Base-by-base conservation (phyloP, 345 rosid species). In the Garcia nutans region DNA sequence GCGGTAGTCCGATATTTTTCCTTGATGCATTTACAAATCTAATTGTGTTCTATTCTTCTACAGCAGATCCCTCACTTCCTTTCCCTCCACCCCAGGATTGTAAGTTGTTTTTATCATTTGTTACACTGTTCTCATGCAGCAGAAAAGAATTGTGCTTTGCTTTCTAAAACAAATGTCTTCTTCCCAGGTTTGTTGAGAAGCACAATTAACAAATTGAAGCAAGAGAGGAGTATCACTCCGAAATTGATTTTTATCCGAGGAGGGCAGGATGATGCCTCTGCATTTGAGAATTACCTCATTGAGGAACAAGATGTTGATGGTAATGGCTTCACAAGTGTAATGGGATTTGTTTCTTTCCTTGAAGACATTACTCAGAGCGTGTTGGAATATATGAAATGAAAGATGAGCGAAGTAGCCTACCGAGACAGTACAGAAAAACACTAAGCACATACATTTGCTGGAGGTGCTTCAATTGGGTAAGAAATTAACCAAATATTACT, bases 291-390 rank as follows among this genome's bases (percentile, higher is more conserved):
- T 86, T 92, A 89, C 78, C 97, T 96, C 23, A 93, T 96, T 0
- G 99, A 96, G 87, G 99, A 96, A 76, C 99, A 93, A 76, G 97
- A 89, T n/a, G 98, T 93, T 0, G 96, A 93, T 6, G 98, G 98
- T 28, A 91, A 78, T 55, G 93, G 97, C 83, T 87, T 88, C 74
- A 84, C 97, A 60, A 92, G 92, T 71, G 92, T 89, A 81, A 89
- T 85, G 95, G 97, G 98, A 24, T 96, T 92, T 62, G 99, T 92
- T 57, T 88, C 99, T 52, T 93, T 96, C 92, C 97, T 96, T 1
- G 97, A 93, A 68, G 95, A 90, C 59, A 77, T 96, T 70, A 86
- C 91, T 37, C 97, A 86, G 75, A 81, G 97, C 23, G 97, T 91
- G 73, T 31, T 89, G 81, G 97, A 92, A 75, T 92, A 89, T 91